Conservation (phyloP, 768 basidiomycete species). For the Xanthoconium purpureum region DNA sequence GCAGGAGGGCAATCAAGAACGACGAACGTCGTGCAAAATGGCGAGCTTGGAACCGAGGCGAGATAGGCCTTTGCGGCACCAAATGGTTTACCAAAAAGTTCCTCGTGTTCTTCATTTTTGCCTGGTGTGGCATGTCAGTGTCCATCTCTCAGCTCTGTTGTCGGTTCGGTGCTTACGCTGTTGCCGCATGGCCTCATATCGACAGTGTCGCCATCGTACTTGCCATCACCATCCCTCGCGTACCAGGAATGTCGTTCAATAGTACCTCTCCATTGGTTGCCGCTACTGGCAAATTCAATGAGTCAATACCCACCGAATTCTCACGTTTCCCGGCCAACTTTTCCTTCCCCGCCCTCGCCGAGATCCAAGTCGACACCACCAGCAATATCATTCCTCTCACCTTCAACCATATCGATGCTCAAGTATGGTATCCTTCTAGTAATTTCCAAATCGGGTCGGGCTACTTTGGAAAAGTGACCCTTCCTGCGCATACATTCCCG, state of each 20-base stretch:
- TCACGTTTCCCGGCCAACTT: conserved; percentile 84
- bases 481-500: conserved; percentile 68
- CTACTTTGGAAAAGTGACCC: conserved; percentile 50
- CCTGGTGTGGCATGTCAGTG: conserved; percentile 53
- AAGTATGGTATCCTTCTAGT: conserved; percentile 69
- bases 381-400: conserved; percentile 75
- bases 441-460: conserved; percentile 65
- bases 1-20: conserved; percentile 57
- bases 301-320: conserved; percentile 60
- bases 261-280: conserved; percentile 49
- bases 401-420: conserved; percentile 63
- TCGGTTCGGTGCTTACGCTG: conserved; percentile 4
- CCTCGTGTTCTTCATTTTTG: conserved; percentile 68
- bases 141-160: not conserved
- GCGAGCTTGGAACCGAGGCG: conserved; percentile 75
- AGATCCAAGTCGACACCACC: conserved; percentile 73
- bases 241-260: conserved; percentile 69
- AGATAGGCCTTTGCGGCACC: conserved; percentile 73
- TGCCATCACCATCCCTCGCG: conserved; percentile 80
- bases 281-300: conserved; percentile 58
- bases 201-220: conserved; percentile 64
- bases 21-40: conserved; percentile 56
- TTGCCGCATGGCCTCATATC: not conserved
- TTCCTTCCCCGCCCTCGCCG: conserved; percentile 75
- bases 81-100: conserved; percentile 71